These are phyloP conservation scores for Solanum virginianum DNA, from an alignment of 257 asterid genomes.

Conservation along the genomic window DNA sequence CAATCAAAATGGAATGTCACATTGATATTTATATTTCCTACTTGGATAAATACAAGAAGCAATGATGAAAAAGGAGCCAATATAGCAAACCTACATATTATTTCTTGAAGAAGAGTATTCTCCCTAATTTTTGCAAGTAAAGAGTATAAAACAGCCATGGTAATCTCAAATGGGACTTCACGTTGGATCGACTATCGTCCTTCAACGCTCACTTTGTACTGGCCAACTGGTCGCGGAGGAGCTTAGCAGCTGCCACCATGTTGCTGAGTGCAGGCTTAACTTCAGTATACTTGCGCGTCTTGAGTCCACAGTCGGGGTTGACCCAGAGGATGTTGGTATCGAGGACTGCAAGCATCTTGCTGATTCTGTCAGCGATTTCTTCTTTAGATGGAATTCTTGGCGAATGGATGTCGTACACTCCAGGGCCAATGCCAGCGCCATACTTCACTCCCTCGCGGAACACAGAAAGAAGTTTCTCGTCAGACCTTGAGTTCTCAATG, in stretches of 20 bases:
- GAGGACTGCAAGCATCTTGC: constrained; percentile 94
- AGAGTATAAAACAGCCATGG: neutral
- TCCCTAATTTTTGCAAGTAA: neutral
- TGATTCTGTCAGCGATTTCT: constrained; percentile 79
- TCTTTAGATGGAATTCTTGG: constrained; percentile 86
- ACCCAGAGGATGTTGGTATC: constrained; percentile 95
- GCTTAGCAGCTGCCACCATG: constrained; percentile 92
- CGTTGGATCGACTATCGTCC: neutral
- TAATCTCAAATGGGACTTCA: neutral
- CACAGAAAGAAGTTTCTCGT: constrained; percentile 87
- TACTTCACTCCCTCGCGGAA: constrained; percentile 93
- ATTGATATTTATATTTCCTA: neutral
- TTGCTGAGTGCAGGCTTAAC: constrained; percentile 86
- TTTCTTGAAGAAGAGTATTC: neutral
- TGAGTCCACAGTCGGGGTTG: constrained; percentile 95
- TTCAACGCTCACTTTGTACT: neutral
- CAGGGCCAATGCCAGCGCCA: constrained; percentile 97
- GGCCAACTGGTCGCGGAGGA: constrained; percentile 34
- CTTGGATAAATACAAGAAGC: neutral
- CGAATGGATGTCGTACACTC: constrained; percentile 91
- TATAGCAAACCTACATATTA: neutral
- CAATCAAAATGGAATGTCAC: neutral
- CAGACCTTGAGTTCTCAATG: constrained; percentile 93
- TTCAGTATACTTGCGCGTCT: constrained; percentile 82
- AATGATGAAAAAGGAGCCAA: neutral